Conservation (phyloP, 73 alveolate species). For the Stentor roeselii region DNA sequence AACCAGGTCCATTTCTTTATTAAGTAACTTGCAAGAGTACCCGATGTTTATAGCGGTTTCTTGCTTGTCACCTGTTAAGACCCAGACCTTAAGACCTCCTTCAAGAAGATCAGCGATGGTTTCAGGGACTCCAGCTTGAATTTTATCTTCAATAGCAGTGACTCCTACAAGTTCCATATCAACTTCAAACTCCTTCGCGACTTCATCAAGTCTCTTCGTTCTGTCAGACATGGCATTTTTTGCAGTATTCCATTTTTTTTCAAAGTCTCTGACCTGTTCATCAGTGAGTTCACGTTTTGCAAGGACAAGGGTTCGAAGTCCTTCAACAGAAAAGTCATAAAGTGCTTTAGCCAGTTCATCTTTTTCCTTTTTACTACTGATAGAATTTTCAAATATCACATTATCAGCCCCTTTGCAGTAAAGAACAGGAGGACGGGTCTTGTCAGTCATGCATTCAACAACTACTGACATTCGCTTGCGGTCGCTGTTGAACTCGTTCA, state of each 20-base stretch:
- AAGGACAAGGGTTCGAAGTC: conserved; percentile 43
- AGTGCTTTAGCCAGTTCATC: neutral
- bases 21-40: conserved; percentile 19
- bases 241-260: conserved; percentile 47
- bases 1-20: conserved; percentile 5
- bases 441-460: conserved; percentile 36
- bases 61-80: conserved; percentile 91
- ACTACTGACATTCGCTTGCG: conserved; percentile 92
- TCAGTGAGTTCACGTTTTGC: conserved; percentile 64
- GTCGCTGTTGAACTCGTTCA: conserved; percentile 77
- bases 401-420: conserved; percentile 78
- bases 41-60: conserved; percentile 94
- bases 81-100: conserved; percentile 94
- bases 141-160: conserved; percentile 97
- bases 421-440: conserved; percentile 22
- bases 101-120: conserved; percentile 58
- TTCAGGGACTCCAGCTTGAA: conserved; percentile 84
- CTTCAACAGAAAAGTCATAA: conserved; percentile 14
- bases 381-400: conserved; percentile 47
- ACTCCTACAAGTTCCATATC: conserved; percentile 85
- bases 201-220: conserved; percentile 59
- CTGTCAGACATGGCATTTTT: conserved; percentile 60
- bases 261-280: conserved; percentile 58
- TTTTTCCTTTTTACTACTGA: neutral
- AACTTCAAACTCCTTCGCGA: conserved; percentile 81